Evolutionary conservation across 2,329 filamentous ascomycete genomes (phyloP), one percentile per base, ranked within the genome.

Genomic region (Fusarium devonianum): DNA sequence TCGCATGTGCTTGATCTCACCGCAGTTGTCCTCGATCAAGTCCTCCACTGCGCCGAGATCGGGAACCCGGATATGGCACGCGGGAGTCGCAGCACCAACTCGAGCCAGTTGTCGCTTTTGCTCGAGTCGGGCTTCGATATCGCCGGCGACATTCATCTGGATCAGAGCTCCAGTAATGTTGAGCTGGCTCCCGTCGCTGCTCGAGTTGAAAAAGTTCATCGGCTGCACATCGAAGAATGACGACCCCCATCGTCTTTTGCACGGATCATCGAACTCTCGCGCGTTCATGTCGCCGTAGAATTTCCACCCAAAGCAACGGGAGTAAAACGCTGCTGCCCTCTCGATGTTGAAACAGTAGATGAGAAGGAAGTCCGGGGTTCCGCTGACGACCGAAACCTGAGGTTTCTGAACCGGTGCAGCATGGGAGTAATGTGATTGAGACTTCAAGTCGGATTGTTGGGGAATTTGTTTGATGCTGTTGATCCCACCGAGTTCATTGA

Each of bases 131-230:
- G 44, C 23, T 21, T 37, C 13, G 26, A 9, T 33, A 19, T 60
- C 49, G 29, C 39, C 40, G 13, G 37, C 29, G 26, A 18, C 34
- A 34, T 37, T 60, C 36, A 50, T 45, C 7, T 62, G 56, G 23
- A 64, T 36, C 29, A 65, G 46, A 14, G 62, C 62, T 2, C 62
- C 62, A 9, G 54, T 56, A 22, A 58, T 59, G 19, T 26, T 18
- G 21, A 48, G 38, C 10, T 53, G 46, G 10, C 32, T 46, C 16
- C 37, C 30, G 19, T 37, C 29, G 10, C 44, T 46, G 35, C 35
- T 56, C 13, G 56, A 56, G 25, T 55, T 55, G 52, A 64, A 64
- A 39, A 64, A 64, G 41, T 60, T 62, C 62, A 65, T 64, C 33
- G 55, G 40, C 11, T 59, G 56, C 21, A 44, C 44, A 18, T 64